Evolutionary conservation across 1,284 basidiomycete species (phyloP).

Genomic region (Apiotrichum porosum): DNA sequence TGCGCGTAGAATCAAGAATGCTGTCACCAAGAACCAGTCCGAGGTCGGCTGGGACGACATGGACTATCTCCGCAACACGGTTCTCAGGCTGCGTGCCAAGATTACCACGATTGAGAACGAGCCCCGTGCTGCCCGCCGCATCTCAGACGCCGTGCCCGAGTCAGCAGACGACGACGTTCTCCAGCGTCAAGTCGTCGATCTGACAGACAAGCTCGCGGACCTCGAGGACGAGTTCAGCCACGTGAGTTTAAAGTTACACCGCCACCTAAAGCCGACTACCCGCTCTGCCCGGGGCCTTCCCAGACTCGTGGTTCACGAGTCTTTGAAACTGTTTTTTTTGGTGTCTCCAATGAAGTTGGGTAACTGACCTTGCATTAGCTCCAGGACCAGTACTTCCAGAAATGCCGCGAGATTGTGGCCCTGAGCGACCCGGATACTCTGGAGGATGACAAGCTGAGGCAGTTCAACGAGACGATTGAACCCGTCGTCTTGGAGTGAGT

Average conservation of each 20-base stretch:
- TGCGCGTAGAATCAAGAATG: conserved; percentile 95
- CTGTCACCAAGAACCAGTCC: conserved; percentile 83
- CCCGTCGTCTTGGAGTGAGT: conserved; percentile 85
- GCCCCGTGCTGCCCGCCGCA: conserved; percentile 6
- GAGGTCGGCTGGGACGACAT: conserved; percentile 99
- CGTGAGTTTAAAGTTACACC: conserved; percentile 19
- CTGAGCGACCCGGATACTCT: conserved; percentile 19
- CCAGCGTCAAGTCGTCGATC: conserved; percentile 45
- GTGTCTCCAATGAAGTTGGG: no score
- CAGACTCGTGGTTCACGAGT: no score
- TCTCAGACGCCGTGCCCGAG: conserved; percentile 53
- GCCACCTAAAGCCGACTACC: no score
- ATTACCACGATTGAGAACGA: conserved; percentile 64
- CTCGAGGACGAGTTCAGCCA: conserved; percentile 45
- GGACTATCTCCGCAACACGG: conserved; percentile 85
- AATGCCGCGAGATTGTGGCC: conserved; percentile 43
- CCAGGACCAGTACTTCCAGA: conserved; percentile 40
- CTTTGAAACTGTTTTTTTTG: no score
- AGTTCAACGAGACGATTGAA: conserved; percentile 93
- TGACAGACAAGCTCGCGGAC: conserved; percentile 22
- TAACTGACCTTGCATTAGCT: no score
- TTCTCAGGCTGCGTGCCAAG: conserved; percentile 66
- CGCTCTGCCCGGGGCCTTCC: no score
- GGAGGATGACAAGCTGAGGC: conserved; percentile 41
- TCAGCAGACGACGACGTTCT: conserved; percentile 67